A percentile compares a stretch with the other conserved stretches of the same genome.
Conservation (phyloP, 2,329 filamentous ascomycete genomes). For the Chrysoporthe cubensis region DNA sequence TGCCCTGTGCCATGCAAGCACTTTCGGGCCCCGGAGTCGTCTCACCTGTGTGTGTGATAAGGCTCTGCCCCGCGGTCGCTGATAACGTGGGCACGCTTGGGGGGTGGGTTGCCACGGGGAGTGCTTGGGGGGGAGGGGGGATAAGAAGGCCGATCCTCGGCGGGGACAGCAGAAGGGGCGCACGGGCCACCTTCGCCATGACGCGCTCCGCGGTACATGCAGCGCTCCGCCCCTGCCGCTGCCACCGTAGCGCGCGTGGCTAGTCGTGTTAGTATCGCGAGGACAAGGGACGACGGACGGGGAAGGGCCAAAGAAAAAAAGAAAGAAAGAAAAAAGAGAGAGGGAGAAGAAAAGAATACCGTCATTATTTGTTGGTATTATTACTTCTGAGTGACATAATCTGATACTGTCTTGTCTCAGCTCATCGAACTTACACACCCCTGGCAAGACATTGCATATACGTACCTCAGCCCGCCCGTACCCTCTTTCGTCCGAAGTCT, state of each 20-base stretch:
- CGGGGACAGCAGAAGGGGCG: neutral
- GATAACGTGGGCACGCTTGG: constrained; percentile 8
- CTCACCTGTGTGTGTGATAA: constrained; percentile 17
- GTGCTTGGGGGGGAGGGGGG: neutral
- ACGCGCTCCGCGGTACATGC: neutral
- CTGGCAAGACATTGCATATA: neutral
- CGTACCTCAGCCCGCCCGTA: neutral
- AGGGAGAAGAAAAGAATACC: neutral
- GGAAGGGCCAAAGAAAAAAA: too few species aligned
- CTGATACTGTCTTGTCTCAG: neutral
- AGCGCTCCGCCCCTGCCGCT: neutral
- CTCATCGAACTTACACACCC: neutral
- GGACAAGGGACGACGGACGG: neutral
- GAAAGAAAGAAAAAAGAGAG: too few species aligned
- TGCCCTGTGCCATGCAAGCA: constrained; percentile 17
- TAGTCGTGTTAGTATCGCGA: neutral
- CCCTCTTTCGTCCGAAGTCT: neutral
- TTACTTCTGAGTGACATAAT: neutral
- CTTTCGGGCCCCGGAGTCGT: constrained; percentile 6
- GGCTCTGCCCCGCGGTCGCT: constrained; percentile 18
- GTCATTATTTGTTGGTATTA: neutral
- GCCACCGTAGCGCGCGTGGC: neutral
- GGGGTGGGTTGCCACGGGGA: neutral
- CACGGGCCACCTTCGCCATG: neutral
- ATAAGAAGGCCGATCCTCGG: neutral